phyloP scores from a whole-genome alignment of 202 grass and related monocot species.

The Schoenoplectus triqueter region DNA sequence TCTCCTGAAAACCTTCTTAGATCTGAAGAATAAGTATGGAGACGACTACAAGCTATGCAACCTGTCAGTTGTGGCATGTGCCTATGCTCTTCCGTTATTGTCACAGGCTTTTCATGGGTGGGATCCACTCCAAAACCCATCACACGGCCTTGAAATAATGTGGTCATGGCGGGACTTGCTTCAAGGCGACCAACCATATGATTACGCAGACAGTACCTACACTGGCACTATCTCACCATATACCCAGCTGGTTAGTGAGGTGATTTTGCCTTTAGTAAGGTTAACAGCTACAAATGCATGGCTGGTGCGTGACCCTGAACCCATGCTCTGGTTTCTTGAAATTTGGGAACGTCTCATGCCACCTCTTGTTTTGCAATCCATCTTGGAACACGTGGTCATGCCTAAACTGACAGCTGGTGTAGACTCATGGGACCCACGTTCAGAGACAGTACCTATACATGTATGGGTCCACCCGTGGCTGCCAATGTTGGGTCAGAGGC shows the following conservation, averaged over 20 bases:
- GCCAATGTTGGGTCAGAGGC: slow-evolving; percentile 62
- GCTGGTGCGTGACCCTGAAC: slow-evolving; percentile 85
- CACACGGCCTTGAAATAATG: slow-evolving; percentile 70
- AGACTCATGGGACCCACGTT: slow-evolving; percentile 82
- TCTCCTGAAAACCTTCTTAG: slow-evolving; percentile 61
- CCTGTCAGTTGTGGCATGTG: slow-evolving; percentile 73
- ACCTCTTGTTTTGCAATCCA: slow-evolving; percentile 66
- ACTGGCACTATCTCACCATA: slow-evolving; percentile 61
- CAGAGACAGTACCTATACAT: slow-evolving; percentile 76
- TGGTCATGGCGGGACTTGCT: slow-evolving; percentile 67
- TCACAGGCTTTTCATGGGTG: slow-evolving; percentile 76
- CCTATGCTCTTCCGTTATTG: slow-evolving; percentile 70
- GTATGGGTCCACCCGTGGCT: slow-evolving; percentile 92
- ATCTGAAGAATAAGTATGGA: slow-evolving; percentile 54
- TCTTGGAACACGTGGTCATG: slow-evolving; percentile 84
- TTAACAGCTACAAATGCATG: slow-evolving; percentile 79
- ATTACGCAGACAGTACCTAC: slow-evolving; percentile 58
- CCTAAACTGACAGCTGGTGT: slow-evolving; percentile 82
- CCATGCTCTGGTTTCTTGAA: slow-evolving; percentile 87
- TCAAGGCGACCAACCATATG: slow-evolving; percentile 81
- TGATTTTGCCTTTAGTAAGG: slow-evolving; percentile 80
- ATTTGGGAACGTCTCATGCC: slow-evolving; percentile 76
- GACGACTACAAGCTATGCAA: slow-evolving; percentile 93
- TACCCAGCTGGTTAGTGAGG: slow-evolving; percentile 78
- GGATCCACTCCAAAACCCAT: slow-evolving; percentile 80